Conservation (phyloP, 805 yeast species). For the Metahyphopichia silvanorum region DNA sequence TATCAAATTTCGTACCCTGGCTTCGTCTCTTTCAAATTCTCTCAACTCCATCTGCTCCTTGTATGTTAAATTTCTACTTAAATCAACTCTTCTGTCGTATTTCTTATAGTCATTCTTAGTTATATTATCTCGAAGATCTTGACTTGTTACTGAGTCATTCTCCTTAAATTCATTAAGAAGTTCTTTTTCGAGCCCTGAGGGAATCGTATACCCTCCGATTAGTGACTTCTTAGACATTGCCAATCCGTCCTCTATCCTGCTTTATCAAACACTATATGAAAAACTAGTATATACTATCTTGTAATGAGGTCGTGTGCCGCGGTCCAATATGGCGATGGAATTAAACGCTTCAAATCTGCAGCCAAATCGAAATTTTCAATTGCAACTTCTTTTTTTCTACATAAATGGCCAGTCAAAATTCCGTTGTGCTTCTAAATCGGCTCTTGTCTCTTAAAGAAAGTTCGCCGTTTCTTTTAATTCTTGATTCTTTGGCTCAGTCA, state of each 20-base stretch:
- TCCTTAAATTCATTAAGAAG: conserved; percentile 19
- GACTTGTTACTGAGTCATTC: conserved; percentile 11
- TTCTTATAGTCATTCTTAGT: conserved; percentile 25
- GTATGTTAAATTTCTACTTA: conserved; percentile 31
- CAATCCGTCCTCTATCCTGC: no score
- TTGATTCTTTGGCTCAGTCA: conserved; percentile 72
- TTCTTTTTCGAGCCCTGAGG: conserved; percentile 23
- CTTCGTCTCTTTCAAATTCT: conserved; percentile 36
- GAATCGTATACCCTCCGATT: conserved; percentile 29
- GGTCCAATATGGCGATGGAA: no score
- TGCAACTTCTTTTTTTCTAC: no score
- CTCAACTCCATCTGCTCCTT: conserved; percentile 40
- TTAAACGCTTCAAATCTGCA: no score
- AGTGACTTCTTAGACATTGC: conserved; percentile 15
- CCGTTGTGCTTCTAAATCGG: conserved; percentile 58
- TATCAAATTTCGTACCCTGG: conserved; percentile 20
- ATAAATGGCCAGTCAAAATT: conserved; percentile 34
- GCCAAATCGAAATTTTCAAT: no score
- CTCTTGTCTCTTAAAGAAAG: conserved; percentile 66
- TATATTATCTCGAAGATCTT: conserved; percentile 14
- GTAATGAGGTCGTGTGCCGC: no score
- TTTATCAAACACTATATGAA: no score
- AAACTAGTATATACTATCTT: no score
- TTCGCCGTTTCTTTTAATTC: conserved; percentile 67
- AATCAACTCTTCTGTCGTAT: conserved; percentile 21